Conservation (phyloP, 495 filamentous ascomycete genomes). For the Paragyromitra xinjiangensis region DNA sequence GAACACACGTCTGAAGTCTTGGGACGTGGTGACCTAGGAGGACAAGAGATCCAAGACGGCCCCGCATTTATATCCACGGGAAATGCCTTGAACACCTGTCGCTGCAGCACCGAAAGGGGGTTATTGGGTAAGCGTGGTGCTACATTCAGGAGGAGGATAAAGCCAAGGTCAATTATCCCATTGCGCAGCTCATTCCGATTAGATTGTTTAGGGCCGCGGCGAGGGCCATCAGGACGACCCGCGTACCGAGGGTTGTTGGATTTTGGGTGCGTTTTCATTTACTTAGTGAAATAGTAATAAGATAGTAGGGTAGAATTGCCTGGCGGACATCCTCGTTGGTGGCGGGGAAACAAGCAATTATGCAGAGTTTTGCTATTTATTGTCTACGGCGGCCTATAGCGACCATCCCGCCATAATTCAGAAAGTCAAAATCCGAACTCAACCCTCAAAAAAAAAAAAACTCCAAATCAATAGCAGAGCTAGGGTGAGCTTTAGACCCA, state of each 20-base stretch:
- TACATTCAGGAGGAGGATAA: not conserved
- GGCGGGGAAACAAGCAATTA: conserved; percentile 25
- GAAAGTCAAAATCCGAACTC: too few species aligned
- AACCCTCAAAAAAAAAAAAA: too few species aligned
- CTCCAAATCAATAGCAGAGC: too few species aligned
- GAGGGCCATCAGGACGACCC: not conserved
- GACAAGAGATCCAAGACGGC: conserved; percentile 7
- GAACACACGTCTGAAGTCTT: not conserved
- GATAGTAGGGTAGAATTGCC: not conserved
- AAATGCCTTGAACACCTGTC: not conserved
- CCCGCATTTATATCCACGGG: conserved; percentile 24
- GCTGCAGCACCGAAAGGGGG: not conserved
- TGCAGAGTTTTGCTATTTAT: too few species aligned
- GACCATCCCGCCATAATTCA: too few species aligned
- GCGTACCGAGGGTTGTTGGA: not conserved
- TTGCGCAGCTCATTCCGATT: not conserved
- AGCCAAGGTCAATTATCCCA: not conserved
- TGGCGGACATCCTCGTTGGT: not conserved
- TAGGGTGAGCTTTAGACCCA: too few species aligned
- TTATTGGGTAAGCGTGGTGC: not conserved
- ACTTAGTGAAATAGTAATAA: not conserved
- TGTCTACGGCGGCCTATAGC: too few species aligned
- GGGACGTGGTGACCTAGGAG: not conserved
- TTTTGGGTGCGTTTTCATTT: not conserved
- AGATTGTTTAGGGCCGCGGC: not conserved